Conservation (phyloP, 2,329 filamentous ascomycete species). For the Coniochaeta sp. region DNA sequence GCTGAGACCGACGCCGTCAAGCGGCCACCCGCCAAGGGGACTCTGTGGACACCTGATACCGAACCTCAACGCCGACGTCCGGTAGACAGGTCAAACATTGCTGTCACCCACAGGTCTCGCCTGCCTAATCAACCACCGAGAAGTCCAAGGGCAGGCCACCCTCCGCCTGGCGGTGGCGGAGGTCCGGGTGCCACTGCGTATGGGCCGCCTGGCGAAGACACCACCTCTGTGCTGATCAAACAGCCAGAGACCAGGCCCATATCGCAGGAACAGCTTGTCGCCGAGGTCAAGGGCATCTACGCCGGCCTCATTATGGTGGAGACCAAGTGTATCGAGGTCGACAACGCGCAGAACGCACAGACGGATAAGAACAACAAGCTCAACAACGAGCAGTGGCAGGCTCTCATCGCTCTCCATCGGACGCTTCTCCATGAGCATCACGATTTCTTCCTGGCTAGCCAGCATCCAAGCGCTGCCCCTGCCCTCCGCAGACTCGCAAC, state of each 20-base stretch:
- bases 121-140: conserved; percentile 3
- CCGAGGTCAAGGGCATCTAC: conserved; percentile 79
- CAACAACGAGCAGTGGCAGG: conserved; percentile 71
- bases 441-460: conserved; percentile 78
- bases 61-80: conserved; percentile 5
- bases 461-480: conserved; percentile 71
- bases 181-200: background rate
- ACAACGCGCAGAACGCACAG: conserved; percentile 49
- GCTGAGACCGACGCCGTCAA: conserved; percentile 7
- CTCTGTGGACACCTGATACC: conserved; percentile 10
- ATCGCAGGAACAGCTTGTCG: conserved; percentile 68
- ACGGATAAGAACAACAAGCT: conserved; percentile 34
- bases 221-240: conserved; percentile 13
- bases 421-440: conserved; percentile 77
- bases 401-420: conserved; percentile 72
- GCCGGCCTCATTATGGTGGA: conserved; percentile 81
- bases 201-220: conserved; percentile 8
- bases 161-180: background rate
- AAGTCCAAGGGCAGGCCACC: background rate
- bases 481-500: conserved; percentile 61
- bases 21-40: conserved; percentile 10
- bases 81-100: conserved; percentile 12
- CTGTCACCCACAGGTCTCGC: background rate
- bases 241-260: conserved; percentile 63
- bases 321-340: conserved; percentile 77